Evolutionary conservation across 805 yeast genomes (phyloP).

Genomic region (Candida dajiaensis): DNA sequence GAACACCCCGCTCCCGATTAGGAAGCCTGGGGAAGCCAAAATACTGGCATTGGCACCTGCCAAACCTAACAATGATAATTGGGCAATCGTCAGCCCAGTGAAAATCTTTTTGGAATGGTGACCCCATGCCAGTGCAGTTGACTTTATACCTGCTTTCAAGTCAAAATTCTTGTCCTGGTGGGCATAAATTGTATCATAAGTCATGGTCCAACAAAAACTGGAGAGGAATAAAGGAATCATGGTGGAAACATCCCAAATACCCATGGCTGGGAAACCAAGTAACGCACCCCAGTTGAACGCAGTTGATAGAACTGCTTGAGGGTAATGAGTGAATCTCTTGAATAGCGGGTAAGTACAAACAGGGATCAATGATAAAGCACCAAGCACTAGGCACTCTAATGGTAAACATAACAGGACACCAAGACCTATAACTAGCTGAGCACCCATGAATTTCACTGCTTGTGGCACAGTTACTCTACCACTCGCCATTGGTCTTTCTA

Average conservation of each 20-base stretch:
- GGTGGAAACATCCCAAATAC: slow-evolving; percentile 68
- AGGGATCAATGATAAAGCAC: slow-evolving; percentile 72
- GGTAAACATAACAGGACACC: slow-evolving; percentile 72
- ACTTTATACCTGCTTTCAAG: slow-evolving; percentile 83
- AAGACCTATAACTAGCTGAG: slow-evolving; percentile 69
- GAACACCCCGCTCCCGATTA: slow-evolving; percentile 58
- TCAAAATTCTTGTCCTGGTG: slow-evolving; percentile 95
- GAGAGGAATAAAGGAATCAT: slow-evolving; percentile 75
- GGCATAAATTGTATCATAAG: slow-evolving; percentile 93
- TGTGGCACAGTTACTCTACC: slow-evolving; percentile 68
- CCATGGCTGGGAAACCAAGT: slow-evolving; percentile 95
- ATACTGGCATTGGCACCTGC: slow-evolving; percentile 69
- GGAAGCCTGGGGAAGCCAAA: slow-evolving; percentile 78
- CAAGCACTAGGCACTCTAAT: slow-evolving; percentile 71
- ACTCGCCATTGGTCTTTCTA: slow-evolving; percentile 88
- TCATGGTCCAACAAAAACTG: slow-evolving; percentile 88
- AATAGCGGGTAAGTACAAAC: slow-evolving; percentile 88
- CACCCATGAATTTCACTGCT: slow-evolving; percentile 67
- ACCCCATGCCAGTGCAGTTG: slow-evolving; percentile 96
- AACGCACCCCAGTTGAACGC: slow-evolving; percentile 95
- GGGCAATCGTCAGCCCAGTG: slow-evolving; percentile 58
- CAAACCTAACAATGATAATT: slow-evolving; percentile 52
- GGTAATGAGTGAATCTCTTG: slow-evolving; percentile 92
- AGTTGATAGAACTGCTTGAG: slow-evolving; percentile 75
- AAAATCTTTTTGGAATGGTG: slow-evolving; percentile 65